Evolutionary conservation across 441 rosid genomes (phyloP), one percentile per base, ranked within the genome.

Genomic region (Kokia cookei): DNA sequence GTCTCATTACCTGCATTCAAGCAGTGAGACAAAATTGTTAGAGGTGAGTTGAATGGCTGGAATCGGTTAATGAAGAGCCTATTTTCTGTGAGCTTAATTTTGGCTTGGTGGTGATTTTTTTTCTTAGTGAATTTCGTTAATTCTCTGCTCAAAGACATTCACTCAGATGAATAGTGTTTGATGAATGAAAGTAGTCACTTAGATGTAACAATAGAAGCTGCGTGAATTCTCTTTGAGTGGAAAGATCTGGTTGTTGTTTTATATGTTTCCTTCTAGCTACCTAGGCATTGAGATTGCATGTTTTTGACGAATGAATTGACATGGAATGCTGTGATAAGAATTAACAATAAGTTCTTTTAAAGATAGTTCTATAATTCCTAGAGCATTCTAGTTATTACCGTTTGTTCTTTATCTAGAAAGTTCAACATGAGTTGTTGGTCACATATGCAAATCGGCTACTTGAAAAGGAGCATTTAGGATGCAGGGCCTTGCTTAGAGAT

Each of bases 381-480:
- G 69, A 50, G 32, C 59, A 62, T 63, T 48, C 5, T 73, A 63
- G 32, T 27, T 29, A 67, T 24, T 59, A 5, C 37, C 43, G 53
- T 62, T 58, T 67, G 66, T 48, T 78, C 65, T 72, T 57, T 65
- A 37, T 84, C 77, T 83, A 96, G 99, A 93, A 85, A 90, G 98
- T 92, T 64, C 99, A 89, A 90, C 81, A 92, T 60, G 94, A 96
- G 74, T 65, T 91, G 73, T 73, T 95, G 84, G 96, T 88, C 3
- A 82, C 82, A 17, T 79, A 81, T 82, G 91, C 90, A 58, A 86
- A 67, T 72, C 88, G 86, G 75, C 79, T 96, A 72, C 82, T 96
- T 75, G 98, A 92, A 68, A 96, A 92, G 78, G 99, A 96, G 87
- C 84, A 90, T 79, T 96, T 98, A n/a, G 99, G 99, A 73, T 94